Conservation (phyloP, 805 yeast species). For the Candida vartiovaarae region DNA sequence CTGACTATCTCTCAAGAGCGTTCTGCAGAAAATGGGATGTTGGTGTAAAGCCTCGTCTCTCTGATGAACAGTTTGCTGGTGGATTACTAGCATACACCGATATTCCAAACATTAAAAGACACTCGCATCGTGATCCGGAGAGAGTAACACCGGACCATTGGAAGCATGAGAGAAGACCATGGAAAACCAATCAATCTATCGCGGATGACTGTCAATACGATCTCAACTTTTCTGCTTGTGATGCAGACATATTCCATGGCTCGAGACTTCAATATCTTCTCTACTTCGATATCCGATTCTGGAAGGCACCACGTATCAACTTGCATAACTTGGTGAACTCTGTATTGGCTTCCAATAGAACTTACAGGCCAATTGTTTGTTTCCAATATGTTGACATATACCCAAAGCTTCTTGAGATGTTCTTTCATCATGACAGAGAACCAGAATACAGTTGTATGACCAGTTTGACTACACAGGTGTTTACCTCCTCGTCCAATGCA, state of each 20-base stretch:
- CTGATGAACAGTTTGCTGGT: neutral
- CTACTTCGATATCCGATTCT: slow-evolving; percentile 64
- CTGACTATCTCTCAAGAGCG: slow-evolving; percentile 48
- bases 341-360: slow-evolving; percentile 52
- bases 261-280: slow-evolving; percentile 35
- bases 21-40: slow-evolving; percentile 55
- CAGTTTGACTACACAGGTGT: slow-evolving; percentile 67
- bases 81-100: neutral
- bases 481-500: slow-evolving; percentile 72
- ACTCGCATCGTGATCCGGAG: too few species aligned
- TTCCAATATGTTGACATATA: slow-evolving; percentile 80
- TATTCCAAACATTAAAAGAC: neutral
- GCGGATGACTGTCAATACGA: slow-evolving; percentile 42
- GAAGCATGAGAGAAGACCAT: slow-evolving; percentile 32
- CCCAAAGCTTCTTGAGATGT: slow-evolving; percentile 65
- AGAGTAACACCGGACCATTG: slow-evolving; percentile 25
- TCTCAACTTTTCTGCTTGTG: slow-evolving; percentile 6
- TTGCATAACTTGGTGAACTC: slow-evolving; percentile 62
- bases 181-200: slow-evolving; percentile 40
- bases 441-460: slow-evolving; percentile 73
- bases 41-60: slow-evolving; percentile 32
- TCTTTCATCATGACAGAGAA: slow-evolving; percentile 63
- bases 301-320: slow-evolving; percentile 52
- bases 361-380: slow-evolving; percentile 53
- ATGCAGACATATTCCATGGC: slow-evolving; percentile 24